Evolutionary conservation across 306 rosid species (phyloP).

Genomic region (Morella rubra): DNA sequence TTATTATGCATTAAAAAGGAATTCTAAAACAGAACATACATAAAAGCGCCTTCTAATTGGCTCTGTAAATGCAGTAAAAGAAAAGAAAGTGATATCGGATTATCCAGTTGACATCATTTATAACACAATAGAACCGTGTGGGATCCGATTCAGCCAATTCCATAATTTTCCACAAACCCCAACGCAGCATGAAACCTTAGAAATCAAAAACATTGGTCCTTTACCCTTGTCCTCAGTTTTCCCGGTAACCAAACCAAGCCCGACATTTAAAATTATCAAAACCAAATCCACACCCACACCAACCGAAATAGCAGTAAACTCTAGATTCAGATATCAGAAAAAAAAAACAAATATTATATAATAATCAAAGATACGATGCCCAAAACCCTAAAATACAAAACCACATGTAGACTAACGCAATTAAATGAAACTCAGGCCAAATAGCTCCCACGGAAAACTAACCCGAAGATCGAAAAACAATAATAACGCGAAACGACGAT

Average conservation of each 20-base stretch:
- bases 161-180: slow-evolving; percentile 9
- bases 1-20: not conserved
- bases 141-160: slow-evolving; percentile 7
- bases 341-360: not conserved
- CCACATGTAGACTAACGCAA: slow-evolving; percentile 33
- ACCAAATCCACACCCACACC: slow-evolving; percentile 40
- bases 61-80: not conserved
- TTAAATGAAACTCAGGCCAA: slow-evolving; percentile 25
- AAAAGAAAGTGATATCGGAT: slow-evolving; percentile 14
- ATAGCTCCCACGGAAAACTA: slow-evolving; percentile 26
- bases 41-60: slow-evolving; percentile 12
- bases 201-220: slow-evolving; percentile 3
- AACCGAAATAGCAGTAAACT: slow-evolving; percentile 40
- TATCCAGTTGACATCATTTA: slow-evolving; percentile 16
- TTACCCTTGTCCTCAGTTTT: slow-evolving; percentile 1
- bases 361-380: slow-evolving; percentile 6
- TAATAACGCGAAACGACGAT: slow-evolving; percentile 41
- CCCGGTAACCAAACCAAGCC: slow-evolving; percentile 19
- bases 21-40: not conserved
- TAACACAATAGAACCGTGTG: slow-evolving; percentile 7
- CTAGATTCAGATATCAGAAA: slow-evolving; percentile 24
- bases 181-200: not conserved
- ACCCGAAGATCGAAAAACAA: slow-evolving; percentile 41
- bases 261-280: slow-evolving; percentile 21
- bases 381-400: slow-evolving; percentile 36